Evolutionary conservation across 208 protist species (phyloP).

Genomic region (Trypanosoma grayi): DNA sequence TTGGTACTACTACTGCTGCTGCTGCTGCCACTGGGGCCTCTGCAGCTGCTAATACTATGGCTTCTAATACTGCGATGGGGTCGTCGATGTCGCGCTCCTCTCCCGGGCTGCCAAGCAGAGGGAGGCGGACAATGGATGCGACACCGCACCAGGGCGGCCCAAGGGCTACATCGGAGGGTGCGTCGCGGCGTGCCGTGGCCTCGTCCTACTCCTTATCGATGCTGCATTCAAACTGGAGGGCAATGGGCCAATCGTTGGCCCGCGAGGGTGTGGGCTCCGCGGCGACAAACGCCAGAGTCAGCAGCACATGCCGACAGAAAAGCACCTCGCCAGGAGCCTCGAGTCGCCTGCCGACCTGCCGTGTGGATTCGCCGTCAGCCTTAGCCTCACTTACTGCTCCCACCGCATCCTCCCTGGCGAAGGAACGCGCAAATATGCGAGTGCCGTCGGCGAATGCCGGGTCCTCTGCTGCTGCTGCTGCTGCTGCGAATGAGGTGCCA

Average conservation of each 20-base stretch:
- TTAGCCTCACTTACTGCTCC: too few species aligned
- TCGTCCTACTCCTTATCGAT: background rate
- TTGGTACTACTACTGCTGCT: background rate
- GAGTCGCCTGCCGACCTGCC: too few species aligned
- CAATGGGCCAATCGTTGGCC: background rate
- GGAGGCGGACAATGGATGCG: background rate
- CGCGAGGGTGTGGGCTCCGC: background rate
- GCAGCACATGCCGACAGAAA: background rate
- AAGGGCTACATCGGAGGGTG: background rate
- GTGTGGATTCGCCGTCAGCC: too few species aligned
- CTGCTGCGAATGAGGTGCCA: too few species aligned
- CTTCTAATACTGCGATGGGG: too few species aligned
- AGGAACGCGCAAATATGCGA: background rate
- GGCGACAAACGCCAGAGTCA: background rate
- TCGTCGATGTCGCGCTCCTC: background rate
- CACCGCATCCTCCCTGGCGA: too few species aligned
- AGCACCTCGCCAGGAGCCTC: background rate
- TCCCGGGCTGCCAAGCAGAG: background rate
- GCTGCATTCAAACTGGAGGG: conserved; percentile 2
- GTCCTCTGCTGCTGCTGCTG: background rate
- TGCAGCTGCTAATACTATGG: too few species aligned
- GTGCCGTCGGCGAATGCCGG: background rate
- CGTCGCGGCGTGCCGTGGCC: background rate
- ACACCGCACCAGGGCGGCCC: background rate
- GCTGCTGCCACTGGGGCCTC: background rate